Conservation (phyloP, 208 protist species). For the Novymonas esmeraldas region DNA sequence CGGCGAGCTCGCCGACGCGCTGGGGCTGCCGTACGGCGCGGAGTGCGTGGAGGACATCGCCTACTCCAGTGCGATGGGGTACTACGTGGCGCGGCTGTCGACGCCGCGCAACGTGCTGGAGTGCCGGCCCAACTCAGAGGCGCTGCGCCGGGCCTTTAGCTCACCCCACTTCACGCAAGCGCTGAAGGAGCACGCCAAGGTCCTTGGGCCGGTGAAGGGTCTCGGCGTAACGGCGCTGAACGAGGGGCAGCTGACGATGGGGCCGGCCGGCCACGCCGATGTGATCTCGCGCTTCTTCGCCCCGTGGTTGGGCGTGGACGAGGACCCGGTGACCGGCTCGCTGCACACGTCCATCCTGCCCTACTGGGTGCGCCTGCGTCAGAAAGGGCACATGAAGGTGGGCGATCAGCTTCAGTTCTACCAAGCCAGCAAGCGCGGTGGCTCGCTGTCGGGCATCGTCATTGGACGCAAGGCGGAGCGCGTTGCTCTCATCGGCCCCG, state of each 20-base stretch:
- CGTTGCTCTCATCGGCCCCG: conserved; percentile 56
- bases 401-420: conserved; percentile 62
- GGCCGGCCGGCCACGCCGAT: conserved; percentile 31
- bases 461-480: conserved; percentile 70
- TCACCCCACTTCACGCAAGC: conserved; percentile 30
- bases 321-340: conserved; percentile 75
- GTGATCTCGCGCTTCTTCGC: conserved; percentile 77
- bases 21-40: conserved; percentile 44
- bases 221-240: conserved; percentile 48
- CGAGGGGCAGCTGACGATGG: conserved; percentile 33
- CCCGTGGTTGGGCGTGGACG: conserved; percentile 61
- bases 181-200: conserved; percentile 30
- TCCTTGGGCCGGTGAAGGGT: conserved; percentile 31
- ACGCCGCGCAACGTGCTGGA: conserved; percentile 38
- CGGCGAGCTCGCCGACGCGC: conserved; percentile 34
- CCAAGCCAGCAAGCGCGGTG: conserved; percentile 63
- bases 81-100: conserved; percentile 50
- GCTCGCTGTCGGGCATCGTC: conserved; percentile 50
- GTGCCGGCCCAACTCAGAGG: conserved; percentile 30
- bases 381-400: conserved; percentile 46
- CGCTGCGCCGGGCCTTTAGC: conserved; percentile 38
- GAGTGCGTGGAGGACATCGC: conserved; percentile 51
- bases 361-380: conserved; percentile 57
- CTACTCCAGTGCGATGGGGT: conserved; percentile 29
- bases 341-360: conserved; percentile 44